Conservation (phyloP, 1,284 basidiomycete genomes). For the Naganishia sp. region DNA sequence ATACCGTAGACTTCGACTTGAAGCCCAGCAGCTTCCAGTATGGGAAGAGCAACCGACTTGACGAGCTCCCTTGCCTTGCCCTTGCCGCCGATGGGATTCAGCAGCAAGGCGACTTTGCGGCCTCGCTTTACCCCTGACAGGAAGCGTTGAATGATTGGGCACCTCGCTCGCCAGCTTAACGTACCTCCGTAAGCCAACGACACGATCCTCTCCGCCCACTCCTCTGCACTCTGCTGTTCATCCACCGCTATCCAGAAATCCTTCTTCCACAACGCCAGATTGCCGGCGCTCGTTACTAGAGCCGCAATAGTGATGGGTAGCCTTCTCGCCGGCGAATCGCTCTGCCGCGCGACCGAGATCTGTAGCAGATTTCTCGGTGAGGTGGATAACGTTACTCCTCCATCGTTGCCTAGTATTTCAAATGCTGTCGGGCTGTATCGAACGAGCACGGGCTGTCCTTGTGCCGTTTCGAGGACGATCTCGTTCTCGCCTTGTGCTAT, state of each 20-base stretch:
- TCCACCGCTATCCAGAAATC: constrained; percentile 5
- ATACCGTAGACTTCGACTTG: constrained; percentile 63
- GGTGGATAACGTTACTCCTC: background rate
- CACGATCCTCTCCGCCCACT: constrained; percentile 65
- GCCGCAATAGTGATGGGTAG: constrained; percentile 21
- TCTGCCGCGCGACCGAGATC: constrained; percentile 4
- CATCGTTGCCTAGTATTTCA: background rate
- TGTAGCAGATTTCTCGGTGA: background rate
- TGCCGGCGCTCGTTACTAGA: constrained; percentile 1
- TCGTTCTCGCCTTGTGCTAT: constrained; percentile 5
- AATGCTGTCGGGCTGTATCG: constrained; percentile 7
- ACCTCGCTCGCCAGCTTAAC: constrained; percentile 28
- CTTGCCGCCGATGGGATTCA: constrained; percentile 87
- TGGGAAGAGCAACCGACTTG: constrained; percentile 69
- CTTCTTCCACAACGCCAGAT: constrained; percentile 16
- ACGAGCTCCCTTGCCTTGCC: constrained; percentile 69
- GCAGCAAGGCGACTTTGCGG: constrained; percentile 66
- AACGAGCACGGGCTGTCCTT: constrained; percentile 17
- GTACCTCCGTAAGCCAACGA: constrained; percentile 65
- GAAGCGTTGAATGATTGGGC: background rate
- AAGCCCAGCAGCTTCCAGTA: constrained; percentile 76
- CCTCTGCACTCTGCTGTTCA: constrained; percentile 49
- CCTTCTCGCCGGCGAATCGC: background rate
- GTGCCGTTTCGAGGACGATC: constrained; percentile 13
- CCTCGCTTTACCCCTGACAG: constrained; percentile 59